Evolutionary conservation across 352 stramenopile species (phyloP).

Genomic region (Elongisporangium prolatum): DNA sequence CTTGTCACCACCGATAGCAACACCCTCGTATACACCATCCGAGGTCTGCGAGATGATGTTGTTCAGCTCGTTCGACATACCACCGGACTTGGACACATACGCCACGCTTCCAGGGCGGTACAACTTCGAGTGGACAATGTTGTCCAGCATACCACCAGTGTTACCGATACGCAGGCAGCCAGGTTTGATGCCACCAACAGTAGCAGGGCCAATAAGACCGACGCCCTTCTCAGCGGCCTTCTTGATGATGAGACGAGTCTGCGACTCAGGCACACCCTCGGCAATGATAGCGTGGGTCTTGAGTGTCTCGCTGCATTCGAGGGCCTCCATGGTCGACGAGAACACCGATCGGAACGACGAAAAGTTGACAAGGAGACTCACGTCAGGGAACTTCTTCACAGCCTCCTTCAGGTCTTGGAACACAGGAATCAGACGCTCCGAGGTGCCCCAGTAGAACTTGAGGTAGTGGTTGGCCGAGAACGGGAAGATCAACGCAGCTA

Average conservation of each 20-base stretch:
- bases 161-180: slow-evolving; percentile 97
- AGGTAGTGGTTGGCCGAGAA: slow-evolving; percentile 96
- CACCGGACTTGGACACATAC: slow-evolving; percentile 96
- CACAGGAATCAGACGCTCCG: slow-evolving; percentile 92
- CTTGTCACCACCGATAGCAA: slow-evolving; percentile 93
- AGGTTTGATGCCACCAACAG: slow-evolving; percentile 96
- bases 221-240: slow-evolving; percentile 88
- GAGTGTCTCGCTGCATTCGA: slow-evolving; percentile 91
- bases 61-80: slow-evolving; percentile 98
- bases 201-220: slow-evolving; percentile 94
- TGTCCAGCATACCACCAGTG: slow-evolving; percentile 97
- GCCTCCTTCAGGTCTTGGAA: slow-evolving; percentile 90
- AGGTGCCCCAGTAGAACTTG: slow-evolving; percentile 97
- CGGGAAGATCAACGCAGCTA: slow-evolving; percentile 94
- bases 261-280: slow-evolving; percentile 94
- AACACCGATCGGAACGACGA: slow-evolving; percentile 96
- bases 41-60: slow-evolving; percentile 96
- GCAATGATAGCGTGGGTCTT: slow-evolving; percentile 97
- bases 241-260: slow-evolving; percentile 95
- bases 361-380: slow-evolving; percentile 96
- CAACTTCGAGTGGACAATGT: slow-evolving; percentile 97
- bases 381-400: slow-evolving; percentile 91
- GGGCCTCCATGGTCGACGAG: slow-evolving; percentile 92
- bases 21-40: slow-evolving; percentile 95
- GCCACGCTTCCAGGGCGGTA: slow-evolving; percentile 94